Conservation (phyloP, 352 stramenopile genomes). For the Discostella stelligera region DNA sequence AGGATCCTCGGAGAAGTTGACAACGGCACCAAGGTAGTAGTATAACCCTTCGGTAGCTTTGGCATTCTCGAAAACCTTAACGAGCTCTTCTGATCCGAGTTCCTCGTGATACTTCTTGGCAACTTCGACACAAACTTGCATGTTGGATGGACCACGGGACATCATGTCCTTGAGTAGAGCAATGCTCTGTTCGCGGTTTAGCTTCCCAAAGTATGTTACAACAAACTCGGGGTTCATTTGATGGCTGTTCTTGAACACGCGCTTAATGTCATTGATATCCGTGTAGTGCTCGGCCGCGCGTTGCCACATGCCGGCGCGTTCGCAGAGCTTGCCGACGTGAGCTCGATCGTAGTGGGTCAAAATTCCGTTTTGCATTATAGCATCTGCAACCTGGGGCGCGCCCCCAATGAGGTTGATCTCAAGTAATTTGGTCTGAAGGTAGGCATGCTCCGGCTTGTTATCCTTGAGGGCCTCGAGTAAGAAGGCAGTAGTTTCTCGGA, state of each 20-base stretch:
- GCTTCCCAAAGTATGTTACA: constrained; percentile 97
- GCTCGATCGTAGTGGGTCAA: constrained; percentile 98
- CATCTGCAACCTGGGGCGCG: constrained; percentile 97
- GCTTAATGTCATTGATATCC: constrained; percentile 96
- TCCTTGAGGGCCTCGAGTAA: constrained; percentile 98
- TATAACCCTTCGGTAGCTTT: constrained; percentile 98
- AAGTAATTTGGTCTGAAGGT: constrained; percentile 98
- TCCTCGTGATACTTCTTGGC: constrained; percentile 91
- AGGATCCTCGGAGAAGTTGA: constrained; percentile 96
- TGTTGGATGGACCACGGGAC: constrained; percentile 90
- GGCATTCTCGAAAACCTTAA: constrained; percentile 99
- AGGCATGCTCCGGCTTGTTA: constrained; percentile 97
- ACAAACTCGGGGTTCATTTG: constrained; percentile 95
- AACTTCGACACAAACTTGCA: constrained; percentile 99
- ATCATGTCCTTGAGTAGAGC: constrained; percentile 98
- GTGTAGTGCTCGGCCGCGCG: constrained; percentile 99
- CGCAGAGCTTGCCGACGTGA: constrained; percentile 97
- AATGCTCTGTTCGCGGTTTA: constrained; percentile 96
- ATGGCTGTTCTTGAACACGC: constrained; percentile 87
- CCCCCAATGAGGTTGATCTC: constrained; percentile 99
- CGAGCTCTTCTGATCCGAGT: constrained; percentile 94
- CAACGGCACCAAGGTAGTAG: constrained; percentile 98
- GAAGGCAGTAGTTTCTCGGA: constrained; percentile 99
- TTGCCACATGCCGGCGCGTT: constrained; percentile 98
- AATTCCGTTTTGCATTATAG: constrained; percentile 98